phyloP scores from a whole-genome alignment of 495 filamentous ascomycete species.

The Jackrogersella minutella region DNA sequence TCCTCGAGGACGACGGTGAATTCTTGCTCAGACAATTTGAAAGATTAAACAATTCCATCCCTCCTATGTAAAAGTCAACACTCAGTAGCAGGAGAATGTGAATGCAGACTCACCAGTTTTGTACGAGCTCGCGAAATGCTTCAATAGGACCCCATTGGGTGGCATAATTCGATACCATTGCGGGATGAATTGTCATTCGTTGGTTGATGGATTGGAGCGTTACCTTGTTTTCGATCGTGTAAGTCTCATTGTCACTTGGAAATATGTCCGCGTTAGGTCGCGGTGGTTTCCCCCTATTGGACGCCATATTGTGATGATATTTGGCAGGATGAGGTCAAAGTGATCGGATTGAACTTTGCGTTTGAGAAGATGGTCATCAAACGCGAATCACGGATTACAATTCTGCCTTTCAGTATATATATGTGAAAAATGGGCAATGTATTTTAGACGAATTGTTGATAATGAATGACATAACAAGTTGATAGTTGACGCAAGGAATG shows the following conservation, averaged over 20 bases:
- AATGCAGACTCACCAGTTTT: constrained; percentile 21
- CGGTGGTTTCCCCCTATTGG: neutral
- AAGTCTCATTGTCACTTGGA: neutral
- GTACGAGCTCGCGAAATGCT: constrained; percentile 35
- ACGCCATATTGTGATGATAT: neutral
- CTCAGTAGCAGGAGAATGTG: neutral
- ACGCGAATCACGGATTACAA: neutral
- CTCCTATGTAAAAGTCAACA: constrained; percentile 1
- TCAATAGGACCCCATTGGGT: constrained; percentile 19
- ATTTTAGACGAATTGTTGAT: too few relatives aligned
- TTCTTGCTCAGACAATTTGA: constrained; percentile 2
- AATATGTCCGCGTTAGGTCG: neutral
- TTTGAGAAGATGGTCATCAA: neutral
- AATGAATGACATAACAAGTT: too few relatives aligned
- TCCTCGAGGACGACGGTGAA: constrained; percentile 4
- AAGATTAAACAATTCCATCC: constrained; percentile 25
- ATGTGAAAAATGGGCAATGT: neutral
- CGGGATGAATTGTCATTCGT: constrained; percentile 22
- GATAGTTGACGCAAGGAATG: too few relatives aligned
- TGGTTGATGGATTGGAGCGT: constrained; percentile 10
- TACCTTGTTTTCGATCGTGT: neutral
- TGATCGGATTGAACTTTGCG: neutral
- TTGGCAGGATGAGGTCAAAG: neutral
- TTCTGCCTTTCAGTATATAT: neutral
- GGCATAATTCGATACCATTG: constrained; percentile 24